Percentiles rank a stretch among this genome's conserved stretches.
These are phyloP conservation scores for Brassica incana DNA, from an alignment of 345 rosid species.

Conservation along the genomic window DNA sequence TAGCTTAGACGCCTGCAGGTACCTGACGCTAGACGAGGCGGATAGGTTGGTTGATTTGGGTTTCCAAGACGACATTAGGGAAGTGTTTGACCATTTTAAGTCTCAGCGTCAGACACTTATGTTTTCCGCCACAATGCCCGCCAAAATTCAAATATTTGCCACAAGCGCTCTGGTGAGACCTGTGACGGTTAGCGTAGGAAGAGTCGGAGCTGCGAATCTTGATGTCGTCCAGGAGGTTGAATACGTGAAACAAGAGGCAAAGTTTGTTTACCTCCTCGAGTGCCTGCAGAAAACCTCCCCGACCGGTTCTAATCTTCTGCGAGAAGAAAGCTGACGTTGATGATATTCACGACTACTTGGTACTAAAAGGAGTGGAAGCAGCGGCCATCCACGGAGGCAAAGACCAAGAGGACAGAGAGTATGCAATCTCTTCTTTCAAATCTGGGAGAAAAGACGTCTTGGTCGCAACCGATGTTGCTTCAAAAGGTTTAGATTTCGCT, in stretches of 20 bases:
- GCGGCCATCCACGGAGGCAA: constrained; percentile 95
- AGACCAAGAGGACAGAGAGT: constrained; percentile 90
- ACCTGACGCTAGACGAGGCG: constrained; percentile 34
- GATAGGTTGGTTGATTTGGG: too few relatives aligned
- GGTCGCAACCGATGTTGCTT: constrained; percentile 92
- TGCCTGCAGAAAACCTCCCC: constrained; percentile 94
- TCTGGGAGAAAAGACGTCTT: constrained; percentile 80
- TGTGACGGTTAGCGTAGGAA: constrained; percentile 75
- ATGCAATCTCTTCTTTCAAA: constrained; percentile 81
- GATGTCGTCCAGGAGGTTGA: constrained; percentile 96
- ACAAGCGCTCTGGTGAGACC: constrained; percentile 90
- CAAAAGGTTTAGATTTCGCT: constrained; percentile 90
- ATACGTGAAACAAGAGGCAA: constrained; percentile 94
- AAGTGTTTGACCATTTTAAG: constrained; percentile 88
- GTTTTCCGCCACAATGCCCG: constrained; percentile 96
- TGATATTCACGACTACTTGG: constrained; percentile 85
- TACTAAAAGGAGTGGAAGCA: constrained; percentile 92
- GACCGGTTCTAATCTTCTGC: constrained; percentile 85
- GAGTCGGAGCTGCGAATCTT: constrained; percentile 97
- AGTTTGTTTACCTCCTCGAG: constrained; percentile 88
- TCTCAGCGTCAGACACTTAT: constrained; percentile 90
- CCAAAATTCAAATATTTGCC: constrained; percentile 90
- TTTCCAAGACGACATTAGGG: constrained; percentile 15
- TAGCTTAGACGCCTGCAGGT: constrained; percentile 91
- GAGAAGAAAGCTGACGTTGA: constrained; percentile 98